phyloP scores from a whole-genome alignment of 2,329 filamentous ascomycete species.

The Venturia nashicola region DNA sequence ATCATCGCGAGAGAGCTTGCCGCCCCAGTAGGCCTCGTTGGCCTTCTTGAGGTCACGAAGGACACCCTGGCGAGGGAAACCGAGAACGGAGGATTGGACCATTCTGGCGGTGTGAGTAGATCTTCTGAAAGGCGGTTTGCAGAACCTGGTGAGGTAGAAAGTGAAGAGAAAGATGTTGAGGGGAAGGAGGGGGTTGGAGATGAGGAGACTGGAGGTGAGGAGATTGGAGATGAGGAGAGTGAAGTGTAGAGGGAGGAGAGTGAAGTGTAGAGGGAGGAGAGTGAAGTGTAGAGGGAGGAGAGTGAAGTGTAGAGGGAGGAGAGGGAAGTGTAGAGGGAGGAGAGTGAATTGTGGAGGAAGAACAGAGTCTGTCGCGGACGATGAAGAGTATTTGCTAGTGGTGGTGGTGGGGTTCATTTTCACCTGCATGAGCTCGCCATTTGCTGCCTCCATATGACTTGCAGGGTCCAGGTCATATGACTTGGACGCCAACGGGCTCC shows the following conservation, averaged over 20 bases:
- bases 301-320: too few relatives aligned
- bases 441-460: too few relatives aligned
- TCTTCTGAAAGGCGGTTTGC: not conserved
- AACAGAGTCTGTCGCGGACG: not conserved
- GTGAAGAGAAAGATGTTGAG: not conserved
- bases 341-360: too few relatives aligned
- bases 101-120: constrained; percentile 18
- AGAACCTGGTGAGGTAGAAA: not conserved
- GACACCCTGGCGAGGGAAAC: constrained; percentile 97
- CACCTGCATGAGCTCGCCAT: not conserved
- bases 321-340: not conserved
- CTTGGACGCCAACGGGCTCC: not conserved
- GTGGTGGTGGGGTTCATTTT: not conserved
- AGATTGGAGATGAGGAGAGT: not conserved
- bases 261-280: not conserved
- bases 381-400: not conserved
- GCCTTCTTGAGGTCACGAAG: constrained; percentile 99
- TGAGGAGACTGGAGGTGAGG: not conserved
- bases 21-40: constrained; percentile 94
- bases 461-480: too few relatives aligned
- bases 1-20: constrained; percentile 84
- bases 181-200: not conserved
- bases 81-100: constrained; percentile 63
- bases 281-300: too few relatives aligned
- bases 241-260: too few relatives aligned